Base-by-base conservation (phyloP, 1,284 basidiomycete species). In the Pulveroboletus sp. region DNA sequence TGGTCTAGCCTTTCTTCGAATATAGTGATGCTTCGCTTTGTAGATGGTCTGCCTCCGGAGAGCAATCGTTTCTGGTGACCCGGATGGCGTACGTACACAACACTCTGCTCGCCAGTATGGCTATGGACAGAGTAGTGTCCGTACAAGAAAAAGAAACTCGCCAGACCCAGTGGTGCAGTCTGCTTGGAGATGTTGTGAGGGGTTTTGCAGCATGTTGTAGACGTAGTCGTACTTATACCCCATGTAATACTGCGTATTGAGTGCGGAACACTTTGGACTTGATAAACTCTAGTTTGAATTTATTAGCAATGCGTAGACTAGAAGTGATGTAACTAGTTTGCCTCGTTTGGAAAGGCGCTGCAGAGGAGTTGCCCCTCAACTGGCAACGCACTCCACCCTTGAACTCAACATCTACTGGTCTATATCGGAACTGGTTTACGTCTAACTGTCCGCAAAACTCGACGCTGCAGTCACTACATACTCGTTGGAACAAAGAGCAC, bases 1-100 rank as follows among this genome's bases (percentile, higher is more conserved):
- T 85, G 82, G 65, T 85, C 83, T 26, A 82, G 79, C 55, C 60
- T 85, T 61, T 80, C 80, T 15, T 77, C 78, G 9, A 83, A 82
- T 52, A 69, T 81, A 4, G 76, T 78, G 14, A 78, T 82, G 77
- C 68, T 84, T 47, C 75, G 83, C 20, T 77, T 75, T 65, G 52
- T 20, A 24, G 52, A 58, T 11, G 64, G 56, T 45, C 43, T 63
- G 22, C 53, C 25, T 0, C 57, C 52, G 7, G 65, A 59, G 38
- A 56, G 57, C 22, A 62, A 62, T n/a, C 74, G 81, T 48, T 65
- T 69, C 43, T 70, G 66, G 65, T 66, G 43, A 50, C 25, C n/a
- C n/a, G n/a, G n/a, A n/a, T n/a, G n/a, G n/a, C n/a, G n/a, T n/a
- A n/a, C n/a, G n/a, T n/a, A n/a, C n/a, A n/a, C n/a, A n/a, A n/a